Percentiles rank a stretch among this genome's conserved stretches.
phyloP scores from a whole-genome alignment of 805 yeast species.

The Danielia reshetovae region DNA sequence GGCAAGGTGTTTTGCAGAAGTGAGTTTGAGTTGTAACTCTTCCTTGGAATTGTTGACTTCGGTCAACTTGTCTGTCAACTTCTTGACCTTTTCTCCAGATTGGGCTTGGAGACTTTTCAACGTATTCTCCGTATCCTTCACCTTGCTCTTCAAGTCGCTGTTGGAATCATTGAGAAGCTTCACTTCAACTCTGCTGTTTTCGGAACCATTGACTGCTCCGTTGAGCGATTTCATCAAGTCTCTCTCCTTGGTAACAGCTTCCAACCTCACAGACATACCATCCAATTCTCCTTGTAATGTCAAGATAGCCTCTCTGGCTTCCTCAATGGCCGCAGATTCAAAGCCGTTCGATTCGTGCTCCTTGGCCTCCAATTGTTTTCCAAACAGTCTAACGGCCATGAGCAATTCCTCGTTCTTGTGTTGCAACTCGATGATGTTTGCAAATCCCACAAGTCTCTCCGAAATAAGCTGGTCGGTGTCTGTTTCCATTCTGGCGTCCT shows the following conservation, averaged over 20 bases:
- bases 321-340: slow-evolving; percentile 49
- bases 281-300: slow-evolving; percentile 58
- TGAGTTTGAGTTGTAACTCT: slow-evolving; percentile 44
- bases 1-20: slow-evolving; percentile 52
- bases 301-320: slow-evolving; percentile 66
- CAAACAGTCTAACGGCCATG: slow-evolving; percentile 64
- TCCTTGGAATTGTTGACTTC: slow-evolving; percentile 27
- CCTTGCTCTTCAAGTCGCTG: slow-evolving; percentile 29
- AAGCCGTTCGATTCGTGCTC: slow-evolving; percentile 44
- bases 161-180: slow-evolving; percentile 23
- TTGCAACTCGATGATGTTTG: slow-evolving; percentile 63
- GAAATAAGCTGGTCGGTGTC: slow-evolving; percentile 74
- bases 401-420: slow-evolving; percentile 71
- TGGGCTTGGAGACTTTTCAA: slow-evolving; percentile 34
- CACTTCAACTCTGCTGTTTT: slow-evolving; percentile 13
- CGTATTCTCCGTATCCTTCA: slow-evolving; percentile 36
- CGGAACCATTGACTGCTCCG: slow-evolving; percentile 3
- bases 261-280: slow-evolving; percentile 47
- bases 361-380: slow-evolving; percentile 62
- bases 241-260: slow-evolving; percentile 58
- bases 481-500: slow-evolving; percentile 32
- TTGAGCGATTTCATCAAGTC: slow-evolving; percentile 51
- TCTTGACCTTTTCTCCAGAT: slow-evolving; percentile 39
- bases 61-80: slow-evolving; percentile 39
- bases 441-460: slow-evolving; percentile 69